Evolutionary conservation across 139 green algal species (phyloP).

Genomic region (Chlorella sp.): DNA sequence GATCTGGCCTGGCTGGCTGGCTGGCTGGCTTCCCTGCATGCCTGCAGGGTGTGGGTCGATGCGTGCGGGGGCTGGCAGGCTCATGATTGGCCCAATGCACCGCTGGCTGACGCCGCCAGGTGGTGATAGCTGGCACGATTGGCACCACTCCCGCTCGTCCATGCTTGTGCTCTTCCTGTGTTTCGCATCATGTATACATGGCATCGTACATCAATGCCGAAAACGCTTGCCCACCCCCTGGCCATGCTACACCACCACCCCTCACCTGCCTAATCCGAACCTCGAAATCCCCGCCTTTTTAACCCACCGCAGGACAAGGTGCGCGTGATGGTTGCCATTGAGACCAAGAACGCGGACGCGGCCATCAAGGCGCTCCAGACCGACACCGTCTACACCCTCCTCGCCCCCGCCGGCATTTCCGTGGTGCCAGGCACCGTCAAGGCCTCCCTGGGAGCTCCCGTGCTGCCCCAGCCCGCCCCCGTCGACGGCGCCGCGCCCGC

Average conservation of each 20-base stretch:
- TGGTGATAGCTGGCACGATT: neutral
- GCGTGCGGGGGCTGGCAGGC: neutral
- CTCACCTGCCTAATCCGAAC: neutral
- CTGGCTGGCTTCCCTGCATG: too few species aligned
- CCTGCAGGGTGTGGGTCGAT: neutral
- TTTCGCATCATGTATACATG: too few species aligned
- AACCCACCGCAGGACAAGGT: constrained; percentile 3
- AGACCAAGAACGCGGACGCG: constrained; percentile 22
- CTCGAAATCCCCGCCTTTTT: neutral
- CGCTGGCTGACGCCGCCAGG: neutral
- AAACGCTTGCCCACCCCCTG: too few species aligned
- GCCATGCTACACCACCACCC: too few species aligned
- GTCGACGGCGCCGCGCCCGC: neutral
- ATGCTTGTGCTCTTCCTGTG: neutral
- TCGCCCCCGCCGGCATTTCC: constrained; percentile 16
- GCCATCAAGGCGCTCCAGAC: neutral
- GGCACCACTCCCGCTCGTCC: neutral
- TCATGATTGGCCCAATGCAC: neutral
- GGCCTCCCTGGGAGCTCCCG: constrained; percentile 22
- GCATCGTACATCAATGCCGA: too few species aligned
- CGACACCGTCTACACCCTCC: constrained; percentile 33
- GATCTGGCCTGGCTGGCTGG: too few species aligned
- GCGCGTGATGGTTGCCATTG: constrained; percentile 6
- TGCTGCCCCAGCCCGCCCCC: neutral
- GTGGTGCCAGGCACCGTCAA: constrained; percentile 23